Base-by-base conservation (phyloP, 345 rosid species). In the Pistacia integerrima region DNA sequence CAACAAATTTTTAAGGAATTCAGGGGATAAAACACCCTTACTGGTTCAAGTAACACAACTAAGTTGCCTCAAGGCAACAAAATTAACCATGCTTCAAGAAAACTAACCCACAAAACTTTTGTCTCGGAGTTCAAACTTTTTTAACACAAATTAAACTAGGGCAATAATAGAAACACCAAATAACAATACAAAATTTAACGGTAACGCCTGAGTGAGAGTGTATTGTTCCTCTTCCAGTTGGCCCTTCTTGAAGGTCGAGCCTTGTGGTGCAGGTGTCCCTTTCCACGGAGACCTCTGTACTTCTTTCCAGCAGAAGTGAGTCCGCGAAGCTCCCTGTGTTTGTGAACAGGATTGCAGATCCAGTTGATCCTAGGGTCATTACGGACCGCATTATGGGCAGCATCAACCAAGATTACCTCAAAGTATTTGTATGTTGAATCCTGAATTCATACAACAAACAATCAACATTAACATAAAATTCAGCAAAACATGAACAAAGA, bases 311-410 rank as follows among this genome's bases (percentile, higher is more conserved):
- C 96, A 3, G 97, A 89, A 64, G 97, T 93, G 41, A 91, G 92
- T 12, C 95, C 97, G 4, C 94, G 87, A 30, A 93, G 94, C 52
- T 92, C 97, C 75, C 94, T 88, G 82, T 90, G 97, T 79, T 92
- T 92, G 82, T 90, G 97, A 35, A 90, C 95, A 0, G 97, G 97
- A 28, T 93, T 91, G 78, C 92, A 88, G 69, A 93, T 84, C 97
- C 95, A 89, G 86, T 89, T 93, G 85, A 89, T 93, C 79, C 97
- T 87, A 8, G 97, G 94, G 74, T 93, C 97, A 64, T 90, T 90
- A 4, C 90, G 82, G 72, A 92, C 68, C 0, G 94, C 92, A 74
- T 85, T 92, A 81, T 92, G 94, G 30, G 92, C 90, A 61, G 89
- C 74, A 82, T 92, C 94, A 18, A 92, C 97, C 72, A 92, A 73